These are phyloP conservation scores for Myxozyma neglecta DNA, from an alignment of 805 yeast genomes.

Conservation along the genomic window DNA sequence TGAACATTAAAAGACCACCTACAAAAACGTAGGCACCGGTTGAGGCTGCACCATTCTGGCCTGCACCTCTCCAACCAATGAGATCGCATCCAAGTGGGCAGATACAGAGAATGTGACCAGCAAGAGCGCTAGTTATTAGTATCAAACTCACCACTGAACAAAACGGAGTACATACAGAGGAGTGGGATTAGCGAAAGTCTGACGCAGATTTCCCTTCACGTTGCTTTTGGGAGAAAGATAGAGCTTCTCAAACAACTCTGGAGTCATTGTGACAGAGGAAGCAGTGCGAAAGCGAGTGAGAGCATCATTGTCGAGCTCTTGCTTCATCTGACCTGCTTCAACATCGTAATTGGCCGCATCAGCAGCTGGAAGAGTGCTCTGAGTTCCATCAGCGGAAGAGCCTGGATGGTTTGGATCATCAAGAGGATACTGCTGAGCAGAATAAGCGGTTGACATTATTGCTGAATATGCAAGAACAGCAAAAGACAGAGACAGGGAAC, in stretches of 20 bases:
- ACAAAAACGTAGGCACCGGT: slow-evolving; percentile 28
- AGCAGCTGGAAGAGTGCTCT: background rate
- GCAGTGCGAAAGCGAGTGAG: slow-evolving; percentile 33
- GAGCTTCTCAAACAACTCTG: slow-evolving; percentile 32
- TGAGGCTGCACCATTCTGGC: slow-evolving; percentile 30
- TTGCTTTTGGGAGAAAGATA: slow-evolving; percentile 28
- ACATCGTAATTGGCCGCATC: background rate
- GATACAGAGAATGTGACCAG: slow-evolving; percentile 24
- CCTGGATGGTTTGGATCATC: background rate
- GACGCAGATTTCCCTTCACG: slow-evolving; percentile 27
- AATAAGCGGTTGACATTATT: background rate
- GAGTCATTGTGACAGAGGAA: slow-evolving; percentile 28
- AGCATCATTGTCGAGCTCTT: slow-evolving; percentile 8
- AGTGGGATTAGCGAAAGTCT: slow-evolving; percentile 32
- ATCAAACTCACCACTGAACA: background rate
- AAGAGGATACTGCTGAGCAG: background rate
- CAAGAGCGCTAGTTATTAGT: slow-evolving; percentile 11
- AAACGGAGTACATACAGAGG: slow-evolving; percentile 16
- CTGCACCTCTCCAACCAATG: slow-evolving; percentile 32
- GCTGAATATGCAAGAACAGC: background rate
- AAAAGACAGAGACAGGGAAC: background rate
- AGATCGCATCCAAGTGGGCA: slow-evolving; percentile 31
- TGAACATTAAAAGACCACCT: slow-evolving; percentile 27
- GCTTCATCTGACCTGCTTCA: background rate
- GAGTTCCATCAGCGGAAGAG: slow-evolving; percentile 1